Evolutionary conservation across 192 early-diverging fungal species (phyloP).

Genomic region (Radiomyces spectabilis): DNA sequence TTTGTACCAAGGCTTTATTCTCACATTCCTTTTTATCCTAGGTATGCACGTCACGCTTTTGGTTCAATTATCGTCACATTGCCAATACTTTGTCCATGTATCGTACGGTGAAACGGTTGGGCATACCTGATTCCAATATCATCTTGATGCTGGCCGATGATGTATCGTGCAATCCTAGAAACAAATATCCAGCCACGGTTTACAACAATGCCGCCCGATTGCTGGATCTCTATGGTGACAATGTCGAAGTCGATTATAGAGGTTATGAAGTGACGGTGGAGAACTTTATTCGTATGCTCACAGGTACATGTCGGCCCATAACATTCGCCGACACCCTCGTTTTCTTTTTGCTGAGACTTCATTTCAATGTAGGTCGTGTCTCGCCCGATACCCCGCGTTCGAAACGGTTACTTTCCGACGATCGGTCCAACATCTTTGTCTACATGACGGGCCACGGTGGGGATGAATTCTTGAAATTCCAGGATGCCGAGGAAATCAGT

Average conservation of each 20-base stretch:
- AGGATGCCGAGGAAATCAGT: conserved; percentile 96
- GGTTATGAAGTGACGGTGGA: conserved; percentile 99
- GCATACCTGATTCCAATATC: conserved; percentile 98
- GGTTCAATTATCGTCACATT: conserved; percentile 99
- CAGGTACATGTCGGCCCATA: too few relatives aligned
- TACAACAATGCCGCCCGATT: conserved; percentile 79
- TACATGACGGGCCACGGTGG: conserved; percentile 99
- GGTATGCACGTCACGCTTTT: conserved; percentile 97
- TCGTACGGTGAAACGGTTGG: conserved; percentile 94
- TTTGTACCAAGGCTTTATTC: background rate
- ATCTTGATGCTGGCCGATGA: conserved; percentile 99
- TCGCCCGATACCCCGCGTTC: conserved; percentile 82
- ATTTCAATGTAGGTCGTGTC: conserved; percentile 64
- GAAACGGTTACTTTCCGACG: conserved; percentile 92
- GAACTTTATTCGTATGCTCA: conserved; percentile 93
- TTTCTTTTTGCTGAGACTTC: too few relatives aligned
- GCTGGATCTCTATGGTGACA: conserved; percentile 91
- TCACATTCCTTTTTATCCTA: conserved; percentile 24
- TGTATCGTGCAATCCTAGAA: conserved; percentile 96
- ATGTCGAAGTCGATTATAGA: conserved; percentile 97
- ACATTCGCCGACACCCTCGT: background rate
- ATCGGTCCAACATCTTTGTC: conserved; percentile 91
- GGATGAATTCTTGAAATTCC: conserved; percentile 98
- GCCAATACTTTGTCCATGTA: conserved; percentile 98
- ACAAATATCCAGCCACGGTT: conserved; percentile 86